Conservation (phyloP, 2,329 filamentous ascomycete species). For the Claviceps monticola region DNA sequence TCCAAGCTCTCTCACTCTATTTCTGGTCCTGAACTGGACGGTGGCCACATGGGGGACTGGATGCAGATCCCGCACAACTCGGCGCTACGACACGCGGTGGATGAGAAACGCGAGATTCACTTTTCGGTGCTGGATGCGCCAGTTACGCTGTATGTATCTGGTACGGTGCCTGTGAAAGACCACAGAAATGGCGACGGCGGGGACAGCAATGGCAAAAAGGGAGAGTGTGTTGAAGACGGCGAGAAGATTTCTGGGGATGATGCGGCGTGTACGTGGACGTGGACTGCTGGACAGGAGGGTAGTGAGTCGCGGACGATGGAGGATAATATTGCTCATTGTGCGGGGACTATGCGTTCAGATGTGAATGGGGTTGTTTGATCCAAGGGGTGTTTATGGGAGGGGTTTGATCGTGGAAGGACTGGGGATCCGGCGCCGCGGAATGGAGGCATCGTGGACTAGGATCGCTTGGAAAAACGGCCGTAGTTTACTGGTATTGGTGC, state of each 20-base stretch:
- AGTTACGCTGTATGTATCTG: constrained; percentile 11
- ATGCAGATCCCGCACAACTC: constrained; percentile 18
- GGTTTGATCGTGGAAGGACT: too few species aligned
- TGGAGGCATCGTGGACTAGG: too few species aligned
- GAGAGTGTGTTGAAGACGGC: too few species aligned
- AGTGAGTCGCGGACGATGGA: constrained; percentile 11
- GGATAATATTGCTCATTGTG: constrained; percentile 10
- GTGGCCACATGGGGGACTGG: constrained; percentile 11
- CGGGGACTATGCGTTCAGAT: neutral
- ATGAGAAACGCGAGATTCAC: constrained; percentile 16
- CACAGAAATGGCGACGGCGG: neutral
- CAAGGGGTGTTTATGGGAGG: too few species aligned
- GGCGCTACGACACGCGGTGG: constrained; percentile 15
- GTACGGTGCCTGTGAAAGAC: neutral
- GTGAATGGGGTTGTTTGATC: neutral
- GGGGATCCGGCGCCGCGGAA: too few species aligned
- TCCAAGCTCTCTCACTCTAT: constrained; percentile 8
- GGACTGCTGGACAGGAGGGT: constrained; percentile 10
- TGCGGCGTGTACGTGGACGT: constrained; percentile 13
- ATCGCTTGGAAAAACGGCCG: too few species aligned
- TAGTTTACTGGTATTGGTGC: too few species aligned
- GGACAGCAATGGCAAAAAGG: too few species aligned
- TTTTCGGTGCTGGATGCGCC: constrained; percentile 17
- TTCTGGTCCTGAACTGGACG: neutral
- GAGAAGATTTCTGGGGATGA: too few species aligned